Percentiles rank a stretch among this genome's conserved stretches.
Evolutionary conservation across 78 protist species (phyloP).

Genomic region (Creolimax fragrantissima): DNA sequence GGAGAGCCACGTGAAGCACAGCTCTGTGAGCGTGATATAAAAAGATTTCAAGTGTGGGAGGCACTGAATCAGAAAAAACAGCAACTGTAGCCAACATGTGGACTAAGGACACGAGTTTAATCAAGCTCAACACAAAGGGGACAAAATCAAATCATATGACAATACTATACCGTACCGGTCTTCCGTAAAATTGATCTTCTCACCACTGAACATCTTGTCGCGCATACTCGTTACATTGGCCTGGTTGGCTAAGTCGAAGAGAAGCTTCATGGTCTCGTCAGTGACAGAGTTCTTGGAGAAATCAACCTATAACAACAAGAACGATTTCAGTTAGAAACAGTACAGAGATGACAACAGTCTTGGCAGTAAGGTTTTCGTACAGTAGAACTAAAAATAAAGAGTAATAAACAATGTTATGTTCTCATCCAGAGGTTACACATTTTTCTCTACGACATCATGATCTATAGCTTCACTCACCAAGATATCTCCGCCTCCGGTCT

Average conservation of each 20-base stretch:
- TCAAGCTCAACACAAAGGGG: too few relatives aligned
- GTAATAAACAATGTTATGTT: not conserved
- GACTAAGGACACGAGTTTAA: too few relatives aligned
- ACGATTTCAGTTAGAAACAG: not conserved
- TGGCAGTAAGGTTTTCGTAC: not conserved
- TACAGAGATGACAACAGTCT: not conserved
- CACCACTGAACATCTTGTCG: constrained; percentile 75
- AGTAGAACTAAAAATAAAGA: not conserved
- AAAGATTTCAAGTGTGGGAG: too few relatives aligned
- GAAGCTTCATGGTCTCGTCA: constrained; percentile 52
- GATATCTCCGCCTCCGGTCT: constrained; percentile 7
- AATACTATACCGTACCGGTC: too few relatives aligned
- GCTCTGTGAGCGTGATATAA: constrained; percentile 30
- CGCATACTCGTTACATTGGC: constrained; percentile 42
- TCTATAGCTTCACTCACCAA: constrained; percentile 6
- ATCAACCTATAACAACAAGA: constrained; percentile 45
- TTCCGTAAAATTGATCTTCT: constrained; percentile 86
- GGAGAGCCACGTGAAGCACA: constrained; percentile 88
- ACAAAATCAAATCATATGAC: not conserved
- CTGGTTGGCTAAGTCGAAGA: constrained; percentile 39
- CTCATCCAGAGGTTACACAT: too few relatives aligned
- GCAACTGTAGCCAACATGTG: too few relatives aligned
- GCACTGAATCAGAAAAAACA: too few relatives aligned
- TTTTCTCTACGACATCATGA: not conserved
- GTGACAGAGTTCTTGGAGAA: constrained; percentile 66